These are phyloP conservation scores for Nicotiana noctiflora DNA, from an alignment of 257 asterid genomes.

Conservation along the genomic window DNA sequence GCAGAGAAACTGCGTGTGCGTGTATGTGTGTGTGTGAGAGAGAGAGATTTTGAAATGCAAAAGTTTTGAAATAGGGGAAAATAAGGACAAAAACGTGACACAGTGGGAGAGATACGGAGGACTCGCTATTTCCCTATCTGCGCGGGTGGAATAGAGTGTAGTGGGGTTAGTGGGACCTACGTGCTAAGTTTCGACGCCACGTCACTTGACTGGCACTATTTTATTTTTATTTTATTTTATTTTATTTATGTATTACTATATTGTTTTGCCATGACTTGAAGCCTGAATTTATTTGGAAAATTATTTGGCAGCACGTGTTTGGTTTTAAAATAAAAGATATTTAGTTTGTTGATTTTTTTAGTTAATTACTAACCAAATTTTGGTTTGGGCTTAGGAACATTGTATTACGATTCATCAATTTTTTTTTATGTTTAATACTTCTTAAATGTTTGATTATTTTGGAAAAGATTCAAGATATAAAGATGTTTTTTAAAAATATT, in stretches of 20 bases:
- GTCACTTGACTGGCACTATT: not conserved
- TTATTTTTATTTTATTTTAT: not conserved
- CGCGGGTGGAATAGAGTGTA: not conserved
- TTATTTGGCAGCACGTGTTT: not conserved
- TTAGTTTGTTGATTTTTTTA: not conserved
- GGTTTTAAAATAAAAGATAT: not conserved
- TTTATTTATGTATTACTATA: too few species aligned
- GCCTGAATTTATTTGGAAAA: not conserved
- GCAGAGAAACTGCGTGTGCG: not conserved
- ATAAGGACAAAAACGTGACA: conserved; percentile 20
- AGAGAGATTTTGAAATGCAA: conserved; percentile 34
- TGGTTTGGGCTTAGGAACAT: too few species aligned
- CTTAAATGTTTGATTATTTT: too few species aligned
- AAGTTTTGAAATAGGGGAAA: conserved; percentile 5
- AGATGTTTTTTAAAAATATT: too few species aligned
- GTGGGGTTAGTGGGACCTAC: conserved; percentile 4
- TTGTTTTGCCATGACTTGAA: not conserved
- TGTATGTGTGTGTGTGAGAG: not conserved
- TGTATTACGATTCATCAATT: too few species aligned
- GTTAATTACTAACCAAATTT: too few species aligned
- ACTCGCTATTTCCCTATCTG: not conserved
- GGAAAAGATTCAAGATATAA: too few species aligned
- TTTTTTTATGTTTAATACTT: too few species aligned
- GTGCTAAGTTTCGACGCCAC: not conserved
- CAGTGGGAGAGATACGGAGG: not conserved